phyloP scores from a whole-genome alignment of 441 rosid species.

The Dalechampia spathulata region DNA sequence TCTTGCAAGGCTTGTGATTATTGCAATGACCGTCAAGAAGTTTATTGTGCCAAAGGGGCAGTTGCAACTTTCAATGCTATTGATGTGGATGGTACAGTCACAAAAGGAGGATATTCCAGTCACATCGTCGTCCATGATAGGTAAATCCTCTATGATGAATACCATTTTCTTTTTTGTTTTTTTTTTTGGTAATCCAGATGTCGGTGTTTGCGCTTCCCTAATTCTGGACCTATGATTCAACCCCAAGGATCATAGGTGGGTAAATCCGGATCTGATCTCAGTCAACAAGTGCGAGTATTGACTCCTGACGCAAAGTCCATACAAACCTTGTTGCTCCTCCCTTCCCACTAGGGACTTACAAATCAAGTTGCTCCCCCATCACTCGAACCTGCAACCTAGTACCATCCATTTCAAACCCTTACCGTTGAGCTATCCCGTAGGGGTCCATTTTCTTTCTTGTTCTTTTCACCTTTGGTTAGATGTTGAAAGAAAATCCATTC shows the following conservation, averaged over 20 bases:
- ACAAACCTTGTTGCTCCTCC: no score
- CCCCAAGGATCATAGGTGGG: no score
- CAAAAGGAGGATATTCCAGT: slow-evolving; percentile 87
- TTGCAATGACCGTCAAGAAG: slow-evolving; percentile 52
- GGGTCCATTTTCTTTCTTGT: not conserved
- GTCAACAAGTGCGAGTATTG: no score
- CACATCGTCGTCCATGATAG: slow-evolving; percentile 70
- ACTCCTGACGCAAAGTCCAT: no score
- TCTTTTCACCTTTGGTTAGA: not conserved
- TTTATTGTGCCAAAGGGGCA: slow-evolving; percentile 41
- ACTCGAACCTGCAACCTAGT: no score
- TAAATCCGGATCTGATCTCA: no score
- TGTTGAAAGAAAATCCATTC: not conserved
- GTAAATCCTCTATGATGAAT: slow-evolving; percentile 18
- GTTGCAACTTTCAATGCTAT: slow-evolving; percentile 59
- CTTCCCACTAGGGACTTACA: no score
- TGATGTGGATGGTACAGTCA: slow-evolving; percentile 67
- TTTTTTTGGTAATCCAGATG: not conserved
- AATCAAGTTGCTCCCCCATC: no score
- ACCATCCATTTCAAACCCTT: no score
- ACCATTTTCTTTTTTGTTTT: not conserved
- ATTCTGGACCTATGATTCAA: no score
- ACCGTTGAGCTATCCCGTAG: no score
- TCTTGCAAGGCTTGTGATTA: slow-evolving; percentile 71
- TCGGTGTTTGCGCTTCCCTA: no score